Percentiles rank a stretch among this genome's conserved stretches.
These are phyloP conservation scores for Dalbergia oliveri DNA, from an alignment of 306 rosid genomes.

Conservation along the genomic window DNA sequence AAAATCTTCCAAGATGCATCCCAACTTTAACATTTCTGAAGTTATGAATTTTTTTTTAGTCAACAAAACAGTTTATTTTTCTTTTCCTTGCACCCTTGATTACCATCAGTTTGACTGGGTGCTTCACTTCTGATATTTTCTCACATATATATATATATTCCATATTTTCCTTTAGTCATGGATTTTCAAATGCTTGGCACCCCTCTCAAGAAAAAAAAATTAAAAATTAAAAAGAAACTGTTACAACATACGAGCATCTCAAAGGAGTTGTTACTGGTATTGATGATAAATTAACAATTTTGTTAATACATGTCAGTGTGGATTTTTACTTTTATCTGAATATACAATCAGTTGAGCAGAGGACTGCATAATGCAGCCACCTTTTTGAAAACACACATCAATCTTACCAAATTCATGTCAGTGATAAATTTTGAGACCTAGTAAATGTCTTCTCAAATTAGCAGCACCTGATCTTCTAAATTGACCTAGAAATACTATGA, in stretches of 20 bases:
- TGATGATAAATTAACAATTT: conserved; percentile 4
- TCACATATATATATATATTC: no score
- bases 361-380: not conserved
- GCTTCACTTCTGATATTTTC: no score
- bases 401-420: not conserved
- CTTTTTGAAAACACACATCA: not conserved
- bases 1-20: not conserved
- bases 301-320: not conserved
- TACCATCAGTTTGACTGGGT: no score
- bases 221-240: no score
- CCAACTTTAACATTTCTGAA: not conserved
- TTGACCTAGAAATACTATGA: not conserved
- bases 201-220: no score
- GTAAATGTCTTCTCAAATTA: conserved; percentile 1
- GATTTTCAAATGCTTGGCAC: no score
- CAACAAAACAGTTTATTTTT: not conserved
- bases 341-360: not conserved
- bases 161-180: no score
- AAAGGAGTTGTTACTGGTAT: not conserved
- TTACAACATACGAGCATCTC: not conserved
- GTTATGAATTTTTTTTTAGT: not conserved
- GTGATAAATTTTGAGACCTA: conserved; percentile 1
- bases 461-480: not conserved
- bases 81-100: no score
- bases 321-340: not conserved